A percentile compares a stretch with the other conserved stretches of the same genome.
Conservation (phyloP, 345 rosid genomes). For the Stellera chamaejasme region DNA sequence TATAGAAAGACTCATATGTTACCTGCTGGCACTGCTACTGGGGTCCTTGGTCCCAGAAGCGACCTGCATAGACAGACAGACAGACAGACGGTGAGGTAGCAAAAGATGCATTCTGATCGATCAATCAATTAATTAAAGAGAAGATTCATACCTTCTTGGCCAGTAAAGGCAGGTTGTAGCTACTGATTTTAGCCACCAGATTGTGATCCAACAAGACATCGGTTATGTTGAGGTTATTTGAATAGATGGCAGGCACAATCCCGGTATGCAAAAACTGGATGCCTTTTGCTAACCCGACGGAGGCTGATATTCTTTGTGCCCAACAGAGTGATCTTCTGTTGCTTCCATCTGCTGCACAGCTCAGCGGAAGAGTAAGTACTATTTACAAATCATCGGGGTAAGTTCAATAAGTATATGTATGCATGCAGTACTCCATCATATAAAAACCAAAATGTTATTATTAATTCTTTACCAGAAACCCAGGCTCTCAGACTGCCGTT, state of each 20-base stretch:
- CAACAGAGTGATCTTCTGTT: constrained; percentile 42
- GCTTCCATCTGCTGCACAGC: constrained; percentile 28
- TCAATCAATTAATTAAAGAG: neutral
- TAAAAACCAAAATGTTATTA: neutral
- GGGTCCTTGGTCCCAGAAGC: constrained; percentile 32
- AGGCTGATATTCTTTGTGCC: constrained; percentile 71
- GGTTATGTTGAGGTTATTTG: constrained; percentile 63
- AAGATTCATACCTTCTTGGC: constrained; percentile 39
- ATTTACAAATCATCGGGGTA: too few relatives aligned
- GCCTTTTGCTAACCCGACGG: constrained; percentile 73
- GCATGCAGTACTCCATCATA: too few relatives aligned
- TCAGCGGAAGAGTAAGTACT: too few relatives aligned
- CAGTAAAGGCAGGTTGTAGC: constrained; percentile 67
- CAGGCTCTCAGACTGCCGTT: constrained; percentile 73
- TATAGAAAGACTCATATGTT: neutral
- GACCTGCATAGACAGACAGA: constrained; percentile 26
- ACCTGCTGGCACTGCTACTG: constrained; percentile 34
- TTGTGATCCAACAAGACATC: constrained; percentile 74
- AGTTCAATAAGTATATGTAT: too few relatives aligned
- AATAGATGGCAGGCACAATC: constrained; percentile 65
- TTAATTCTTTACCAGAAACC: constrained; percentile 51
- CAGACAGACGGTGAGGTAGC: too few relatives aligned
- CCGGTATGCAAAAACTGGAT: constrained; percentile 81
- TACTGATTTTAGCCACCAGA: constrained; percentile 59
- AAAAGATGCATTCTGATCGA: too few relatives aligned